Evolutionary conservation across 78 protist genomes (phyloP).

Genomic region (slime mould (Dictyostelium discoideum)): dicty_2.7 NC_007088.5:1796501-1797000

Average conservation of each 20-base stretch:
- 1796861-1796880: too few species aligned
- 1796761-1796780: slow-evolving; percentile 22
- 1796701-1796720: slow-evolving; percentile 47
- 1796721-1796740: slow-evolving; percentile 30
- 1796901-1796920: too few species aligned
- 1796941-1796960: slow-evolving; percentile 46
- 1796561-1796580: slow-evolving; percentile 57
- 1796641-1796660: slow-evolving; percentile 70
- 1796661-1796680: slow-evolving; percentile 40
- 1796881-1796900: too few species aligned
- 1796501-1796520: slow-evolving; percentile 28
- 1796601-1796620: slow-evolving; percentile 31
- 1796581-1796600: slow-evolving; percentile 50
- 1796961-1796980: slow-evolving; percentile 53
- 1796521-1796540: slow-evolving; percentile 32
- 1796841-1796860: too few species aligned
- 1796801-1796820: too few species aligned
- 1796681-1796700: slow-evolving; percentile 10
- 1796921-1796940: slow-evolving; percentile 14
- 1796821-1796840: too few species aligned
- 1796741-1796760: slow-evolving; percentile 31
- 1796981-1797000: slow-evolving; percentile 44
- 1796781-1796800: too few species aligned
- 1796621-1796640: slow-evolving; percentile 69
- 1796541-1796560: slow-evolving; percentile 28